Evolutionary conservation across 2,329 filamentous ascomycete genomes (phyloP), one percentile per base, ranked within the genome.

Genomic region (Apiospora saccharicola): DNA sequence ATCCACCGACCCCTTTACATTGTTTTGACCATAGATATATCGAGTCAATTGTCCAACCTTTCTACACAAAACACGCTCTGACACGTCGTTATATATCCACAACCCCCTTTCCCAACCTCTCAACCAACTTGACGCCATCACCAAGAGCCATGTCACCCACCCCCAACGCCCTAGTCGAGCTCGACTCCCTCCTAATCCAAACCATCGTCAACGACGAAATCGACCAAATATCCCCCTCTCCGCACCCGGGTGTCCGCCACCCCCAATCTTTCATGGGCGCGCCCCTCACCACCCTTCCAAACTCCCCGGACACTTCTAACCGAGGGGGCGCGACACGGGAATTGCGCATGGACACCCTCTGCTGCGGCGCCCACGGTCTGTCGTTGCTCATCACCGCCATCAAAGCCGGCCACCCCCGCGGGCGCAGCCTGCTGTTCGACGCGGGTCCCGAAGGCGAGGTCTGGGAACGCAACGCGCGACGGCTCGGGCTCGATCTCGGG

Each of bases 141-240:
- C 26, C 4, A 30, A 30, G 26, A 30, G 26, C 26, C 26, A 30
- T 30, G 26, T 30, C 26, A 30, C 26, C 26, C 26, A 30, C 26
- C 26, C 26, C 26, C n/a, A 24, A 8, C 8, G n/a, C n/a, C 10
- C 74, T 76, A 68, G 72, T 51, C 7, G 78, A 80, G 57, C 76
- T 80, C 41, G 76, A 80, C 71, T 75, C 72, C 68, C 80, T 89
- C 41, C 85, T 88, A 46, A 84, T 87, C 34, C 78, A 82, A 6
- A 82, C 88, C 44, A 84, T 90, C 72, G 83, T 90, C 72, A 86
- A 88, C 77, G 87, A 90, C 80, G 87, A 89, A 73, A 80, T 89
- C 57, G 87, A 90, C 74, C 83, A 85, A 4, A 83, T 89, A 72
- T 88, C 87, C 1, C 82, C 84, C 1, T 81, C 83, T 24, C 80